Conservation (phyloP, 2,329 filamentous ascomycete species). For the Xylariaceae sp. region DNA sequence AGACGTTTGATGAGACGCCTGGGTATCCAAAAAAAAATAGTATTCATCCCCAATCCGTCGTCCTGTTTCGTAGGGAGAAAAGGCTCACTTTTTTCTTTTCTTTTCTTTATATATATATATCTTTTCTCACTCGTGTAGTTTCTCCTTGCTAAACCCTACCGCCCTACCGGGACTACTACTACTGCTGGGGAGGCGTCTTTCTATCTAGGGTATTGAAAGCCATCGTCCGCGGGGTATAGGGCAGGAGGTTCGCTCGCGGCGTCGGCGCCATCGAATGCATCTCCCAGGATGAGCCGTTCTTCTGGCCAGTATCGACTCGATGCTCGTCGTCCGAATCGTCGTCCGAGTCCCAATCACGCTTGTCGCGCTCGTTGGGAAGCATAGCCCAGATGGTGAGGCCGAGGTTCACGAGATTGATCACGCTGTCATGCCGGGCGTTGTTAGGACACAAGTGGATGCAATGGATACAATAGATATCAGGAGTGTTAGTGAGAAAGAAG, state of each 20-base stretch:
- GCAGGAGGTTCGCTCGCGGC: slow-evolving; percentile 34
- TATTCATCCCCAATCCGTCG: not conserved
- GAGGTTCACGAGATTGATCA: slow-evolving; percentile 55
- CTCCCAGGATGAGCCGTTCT: slow-evolving; percentile 49
- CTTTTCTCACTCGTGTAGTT: not conserved
- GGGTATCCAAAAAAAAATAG: slow-evolving; percentile 4
- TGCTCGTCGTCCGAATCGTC: slow-evolving; percentile 31
- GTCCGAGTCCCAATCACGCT: slow-evolving; percentile 39
- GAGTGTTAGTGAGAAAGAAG: not conserved
- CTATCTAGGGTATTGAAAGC: slow-evolving; percentile 61
- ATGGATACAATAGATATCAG: not conserved
- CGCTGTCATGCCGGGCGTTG: slow-evolving; percentile 35
- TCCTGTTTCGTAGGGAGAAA: not conserved
- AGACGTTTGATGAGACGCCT: not conserved
- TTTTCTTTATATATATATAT: not conserved
- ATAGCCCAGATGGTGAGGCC: slow-evolving; percentile 54
- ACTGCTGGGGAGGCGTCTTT: slow-evolving; percentile 46
- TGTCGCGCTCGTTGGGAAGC: slow-evolving; percentile 51
- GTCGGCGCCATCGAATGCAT: slow-evolving; percentile 47
- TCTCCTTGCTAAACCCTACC: not conserved
- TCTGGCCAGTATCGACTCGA: slow-evolving; percentile 32
- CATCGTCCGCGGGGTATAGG: slow-evolving; percentile 61
- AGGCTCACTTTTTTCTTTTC: not conserved
- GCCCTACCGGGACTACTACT: slow-evolving; percentile 18
- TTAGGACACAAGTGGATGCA: not conserved